Percentiles rank a stretch among this genome's conserved stretches.
phyloP scores from a whole-genome alignment of 306 rosid species.

The Geum urbanum region DNA sequence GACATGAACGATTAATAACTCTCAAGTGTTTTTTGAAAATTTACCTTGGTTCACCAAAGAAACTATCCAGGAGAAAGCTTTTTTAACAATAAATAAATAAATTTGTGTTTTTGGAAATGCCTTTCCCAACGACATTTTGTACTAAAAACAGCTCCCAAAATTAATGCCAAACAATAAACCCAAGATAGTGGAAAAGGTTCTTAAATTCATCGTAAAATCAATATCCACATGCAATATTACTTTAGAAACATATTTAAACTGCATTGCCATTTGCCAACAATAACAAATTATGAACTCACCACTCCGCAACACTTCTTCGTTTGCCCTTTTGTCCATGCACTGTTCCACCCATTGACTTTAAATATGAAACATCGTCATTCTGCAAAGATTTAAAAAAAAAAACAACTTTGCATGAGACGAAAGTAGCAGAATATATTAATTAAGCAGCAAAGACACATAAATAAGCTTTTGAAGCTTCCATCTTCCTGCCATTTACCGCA shows the following conservation, averaged over 20 bases:
- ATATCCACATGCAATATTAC: neutral
- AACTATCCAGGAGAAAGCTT: too few species aligned
- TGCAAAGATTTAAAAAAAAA: neutral
- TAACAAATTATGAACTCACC: neutral
- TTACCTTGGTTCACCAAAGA: too few species aligned
- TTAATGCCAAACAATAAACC: neutral
- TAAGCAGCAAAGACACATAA: neutral
- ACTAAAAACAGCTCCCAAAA: neutral
- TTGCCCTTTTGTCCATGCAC: neutral
- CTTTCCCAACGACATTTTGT: too few species aligned
- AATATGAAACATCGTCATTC: neutral
- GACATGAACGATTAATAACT: too few species aligned
- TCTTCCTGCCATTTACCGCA: neutral
- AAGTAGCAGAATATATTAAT: neutral
- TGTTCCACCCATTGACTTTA: neutral
- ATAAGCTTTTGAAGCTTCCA: neutral
- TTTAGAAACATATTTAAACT: neutral
- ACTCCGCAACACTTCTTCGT: neutral
- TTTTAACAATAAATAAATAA: too few species aligned
- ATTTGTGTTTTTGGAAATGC: too few species aligned
- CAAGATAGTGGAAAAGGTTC: neutral
- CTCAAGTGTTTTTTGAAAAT: too few species aligned
- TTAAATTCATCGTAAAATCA: neutral
- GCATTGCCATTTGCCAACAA: neutral
- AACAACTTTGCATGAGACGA: neutral